phyloP scores from a whole-genome alignment of 352 stramenopile genomes.

The Pythium oligandrum region DNA sequence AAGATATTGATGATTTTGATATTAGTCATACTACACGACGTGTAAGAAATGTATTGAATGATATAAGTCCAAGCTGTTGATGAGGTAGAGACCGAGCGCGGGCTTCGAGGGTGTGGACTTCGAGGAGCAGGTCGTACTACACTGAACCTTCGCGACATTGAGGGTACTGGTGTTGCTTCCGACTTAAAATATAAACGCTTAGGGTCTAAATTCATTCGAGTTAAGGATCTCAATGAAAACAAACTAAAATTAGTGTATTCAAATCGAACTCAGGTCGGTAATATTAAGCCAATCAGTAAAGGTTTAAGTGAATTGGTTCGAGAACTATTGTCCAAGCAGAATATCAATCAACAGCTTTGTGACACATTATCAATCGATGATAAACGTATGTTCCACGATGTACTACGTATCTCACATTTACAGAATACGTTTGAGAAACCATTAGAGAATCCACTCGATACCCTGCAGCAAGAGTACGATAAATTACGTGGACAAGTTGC shows the following conservation, averaged over 20 bases:
- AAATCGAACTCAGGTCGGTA: slow-evolving; percentile 10
- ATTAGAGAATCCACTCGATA: slow-evolving; percentile 2
- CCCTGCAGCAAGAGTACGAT: slow-evolving; percentile 4
- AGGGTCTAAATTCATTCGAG: slow-evolving; percentile 3
- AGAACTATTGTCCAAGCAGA: slow-evolving; percentile 4
- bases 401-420: slow-evolving; percentile 1
- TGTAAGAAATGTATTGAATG: too few species aligned
- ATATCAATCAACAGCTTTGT: slow-evolving; percentile 5
- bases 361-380: background rate
- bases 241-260: slow-evolving; percentile 9
- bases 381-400: slow-evolving; percentile 4
- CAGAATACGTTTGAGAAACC: slow-evolving; percentile 2
- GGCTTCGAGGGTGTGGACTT: too few species aligned
- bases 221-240: slow-evolving; percentile 8
- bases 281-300: slow-evolving; percentile 7
- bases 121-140: slow-evolving; percentile 1
- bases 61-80: too few species aligned
- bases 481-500: slow-evolving; percentile 1
- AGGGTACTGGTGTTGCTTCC: slow-evolving; percentile 3
- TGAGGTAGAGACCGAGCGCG: too few species aligned
- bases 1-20: too few species aligned
- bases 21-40: too few species aligned
- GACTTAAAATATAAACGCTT: slow-evolving; percentile 7
- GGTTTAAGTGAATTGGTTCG: background rate
- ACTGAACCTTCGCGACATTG: background rate